Percentiles rank a stretch among this genome's conserved stretches.
phyloP scores from a whole-genome alignment of 768 basidiomycete genomes.

The Russula earlei region DNA sequence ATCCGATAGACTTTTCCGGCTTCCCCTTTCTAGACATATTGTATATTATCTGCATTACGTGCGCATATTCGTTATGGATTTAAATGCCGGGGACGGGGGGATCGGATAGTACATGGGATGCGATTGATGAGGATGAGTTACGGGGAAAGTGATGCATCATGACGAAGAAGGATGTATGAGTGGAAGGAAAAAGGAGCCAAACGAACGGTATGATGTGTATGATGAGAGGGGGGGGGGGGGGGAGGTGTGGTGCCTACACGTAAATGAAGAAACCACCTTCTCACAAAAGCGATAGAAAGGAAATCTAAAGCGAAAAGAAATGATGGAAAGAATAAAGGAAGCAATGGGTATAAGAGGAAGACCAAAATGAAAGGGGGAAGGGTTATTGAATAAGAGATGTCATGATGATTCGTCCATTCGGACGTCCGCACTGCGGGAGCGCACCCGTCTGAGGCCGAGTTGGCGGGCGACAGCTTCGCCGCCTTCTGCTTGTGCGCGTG shows the following conservation, averaged over 20 bases:
- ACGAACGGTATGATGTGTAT: too few relatives aligned
- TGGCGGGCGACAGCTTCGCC: conserved; percentile 31
- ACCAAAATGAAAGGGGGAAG: too few relatives aligned
- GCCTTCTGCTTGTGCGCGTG: conserved; percentile 40
- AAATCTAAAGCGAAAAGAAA: not conserved
- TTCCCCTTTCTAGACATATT: not conserved
- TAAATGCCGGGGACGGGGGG: not conserved
- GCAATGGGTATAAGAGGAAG: not conserved
- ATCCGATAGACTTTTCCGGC: not conserved
- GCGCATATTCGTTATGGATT: not conserved
- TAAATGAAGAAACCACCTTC: not conserved
- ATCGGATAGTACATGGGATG: conserved; percentile 1
- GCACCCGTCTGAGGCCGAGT: conserved; percentile 5
- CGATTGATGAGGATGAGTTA: conserved; percentile 6
- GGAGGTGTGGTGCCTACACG: not conserved
- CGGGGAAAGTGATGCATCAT: not conserved
- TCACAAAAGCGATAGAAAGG: not conserved
- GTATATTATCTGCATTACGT: not conserved
- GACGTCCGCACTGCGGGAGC: not conserved
- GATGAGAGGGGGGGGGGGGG: not conserved
- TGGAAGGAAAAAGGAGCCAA: not conserved
- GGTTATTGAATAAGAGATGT: not conserved
- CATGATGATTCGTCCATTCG: conserved; percentile 20
- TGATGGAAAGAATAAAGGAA: too few relatives aligned
- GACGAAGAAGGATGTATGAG: not conserved